Evolutionary conservation across 2,329 filamentous ascomycete species (phyloP).

Genomic region (Pseudofabraea citricarpa): DNA sequence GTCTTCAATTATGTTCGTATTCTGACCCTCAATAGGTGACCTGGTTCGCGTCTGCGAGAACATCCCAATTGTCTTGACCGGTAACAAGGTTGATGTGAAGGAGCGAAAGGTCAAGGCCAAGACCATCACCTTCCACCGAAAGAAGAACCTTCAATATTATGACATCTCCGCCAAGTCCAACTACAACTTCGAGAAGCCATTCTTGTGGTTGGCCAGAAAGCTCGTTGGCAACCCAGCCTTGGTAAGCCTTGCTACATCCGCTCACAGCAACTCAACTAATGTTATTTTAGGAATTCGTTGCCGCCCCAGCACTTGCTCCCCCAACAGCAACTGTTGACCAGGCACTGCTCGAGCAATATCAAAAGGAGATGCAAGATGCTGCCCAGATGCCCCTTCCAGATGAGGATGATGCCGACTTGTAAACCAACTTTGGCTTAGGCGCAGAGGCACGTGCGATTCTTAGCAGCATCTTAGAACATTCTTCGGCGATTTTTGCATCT

Average conservation of each 20-base stretch:
- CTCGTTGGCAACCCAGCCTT: conserved; percentile 87
- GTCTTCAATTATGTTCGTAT: too few species aligned
- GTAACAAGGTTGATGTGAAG: conserved; percentile 99
- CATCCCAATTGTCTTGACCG: conserved; percentile 95
- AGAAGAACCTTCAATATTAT: conserved; percentile 99
- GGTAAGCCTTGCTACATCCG: conserved; percentile 47
- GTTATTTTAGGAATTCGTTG: conserved; percentile 78
- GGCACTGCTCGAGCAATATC: conserved; percentile 74
- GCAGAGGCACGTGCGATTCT: conserved; percentile 13
- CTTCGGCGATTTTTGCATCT: conserved; percentile 27
- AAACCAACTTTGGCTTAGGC: conserved; percentile 15
- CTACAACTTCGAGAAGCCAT: conserved; percentile 99
- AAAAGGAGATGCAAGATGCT: conserved; percentile 82
- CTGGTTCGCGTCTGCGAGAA: conserved; percentile 99
- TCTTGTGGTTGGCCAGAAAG: conserved; percentile 99
- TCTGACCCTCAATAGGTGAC: conserved; percentile 67
- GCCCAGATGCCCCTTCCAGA: conserved; percentile 82
- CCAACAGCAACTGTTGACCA: conserved; percentile 88
- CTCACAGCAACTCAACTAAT: conserved; percentile 11
- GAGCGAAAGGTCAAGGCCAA: conserved; percentile 99
- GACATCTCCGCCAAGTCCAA: conserved; percentile 99
- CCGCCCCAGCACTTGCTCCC: conserved; percentile 88
- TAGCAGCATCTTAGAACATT: conserved; percentile 30
- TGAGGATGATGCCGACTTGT: conserved; percentile 74
- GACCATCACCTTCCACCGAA: conserved; percentile 99